Evolutionary conservation across 2,329 filamentous ascomycete species (phyloP).

Genomic region (Pseudogymnoascus sp.): DNA sequence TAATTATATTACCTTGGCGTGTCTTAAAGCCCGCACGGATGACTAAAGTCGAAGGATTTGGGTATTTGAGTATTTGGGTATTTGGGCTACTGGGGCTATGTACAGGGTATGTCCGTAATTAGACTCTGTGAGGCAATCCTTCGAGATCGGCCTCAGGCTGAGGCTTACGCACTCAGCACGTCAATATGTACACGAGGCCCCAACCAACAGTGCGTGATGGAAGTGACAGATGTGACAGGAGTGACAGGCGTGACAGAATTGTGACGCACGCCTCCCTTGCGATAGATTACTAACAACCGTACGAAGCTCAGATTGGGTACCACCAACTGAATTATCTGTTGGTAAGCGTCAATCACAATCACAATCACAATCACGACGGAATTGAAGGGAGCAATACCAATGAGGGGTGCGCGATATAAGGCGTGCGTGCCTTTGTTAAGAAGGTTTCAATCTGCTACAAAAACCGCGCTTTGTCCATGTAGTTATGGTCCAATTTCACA

Average conservation of each 20-base stretch:
- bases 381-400: slow-evolving; percentile 12
- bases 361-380: neutral
- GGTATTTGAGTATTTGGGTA: no score
- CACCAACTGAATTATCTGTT: slow-evolving; percentile 3
- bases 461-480: slow-evolving; percentile 12
- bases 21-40: neutral
- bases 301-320: slow-evolving; percentile 14
- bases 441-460: slow-evolving; percentile 11
- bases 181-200: neutral
- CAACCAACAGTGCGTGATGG: neutral
- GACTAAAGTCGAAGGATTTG: neutral
- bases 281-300: neutral
- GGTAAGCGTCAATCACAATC: slow-evolving; percentile 6
- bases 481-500: slow-evolving; percentile 12
- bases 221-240: no score
- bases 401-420: slow-evolving; percentile 10
- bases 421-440: slow-evolving; percentile 10
- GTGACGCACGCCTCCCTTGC: neutral
- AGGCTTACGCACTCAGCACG: neutral
- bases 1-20: no score
- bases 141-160: neutral
- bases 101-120: neutral
- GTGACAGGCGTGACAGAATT: neutral
- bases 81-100: neutral
- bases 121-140: neutral